phyloP scores from a whole-genome alignment of 176 grass and related monocot species.

The Tuctoria greenei region DNA sequence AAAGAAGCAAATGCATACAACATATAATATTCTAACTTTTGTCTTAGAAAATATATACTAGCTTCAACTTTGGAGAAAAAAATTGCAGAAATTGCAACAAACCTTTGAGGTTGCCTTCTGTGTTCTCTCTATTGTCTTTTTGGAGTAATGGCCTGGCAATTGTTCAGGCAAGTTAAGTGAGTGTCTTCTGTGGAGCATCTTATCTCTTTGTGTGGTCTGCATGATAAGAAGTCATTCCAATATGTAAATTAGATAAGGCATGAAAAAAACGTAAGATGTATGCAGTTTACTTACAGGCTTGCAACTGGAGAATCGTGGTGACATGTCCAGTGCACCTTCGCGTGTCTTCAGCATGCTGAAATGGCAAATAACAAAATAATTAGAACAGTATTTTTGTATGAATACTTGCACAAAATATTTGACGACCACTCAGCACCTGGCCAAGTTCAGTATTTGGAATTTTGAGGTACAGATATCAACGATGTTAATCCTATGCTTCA shows the following conservation, averaged over 20 bases:
- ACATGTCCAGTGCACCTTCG: conserved; percentile 51
- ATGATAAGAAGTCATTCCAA: not conserved
- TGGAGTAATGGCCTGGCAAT: conserved; percentile 18
- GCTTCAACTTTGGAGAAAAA: not conserved
- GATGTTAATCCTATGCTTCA: not conserved
- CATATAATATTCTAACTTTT: not conserved
- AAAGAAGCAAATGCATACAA: not conserved
- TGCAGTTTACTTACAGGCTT: conserved; percentile 59
- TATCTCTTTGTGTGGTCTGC: conserved; percentile 45
- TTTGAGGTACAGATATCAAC: not conserved
- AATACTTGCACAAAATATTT: not conserved
- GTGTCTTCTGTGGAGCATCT: conserved; percentile 44
- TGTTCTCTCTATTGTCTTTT: conserved; percentile 30
- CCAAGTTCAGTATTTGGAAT: not conserved
- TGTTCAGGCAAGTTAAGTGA: conserved; percentile 55
- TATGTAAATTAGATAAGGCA: not conserved
- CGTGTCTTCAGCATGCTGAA: conserved; percentile 44
- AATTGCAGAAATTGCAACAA: not conserved
- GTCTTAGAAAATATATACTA: not conserved
- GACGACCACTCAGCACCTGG: not conserved
- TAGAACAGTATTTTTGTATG: not conserved
- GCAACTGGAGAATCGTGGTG: conserved; percentile 61
- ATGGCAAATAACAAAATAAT: conserved; percentile 16
- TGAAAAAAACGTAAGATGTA: not conserved
- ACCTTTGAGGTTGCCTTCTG: conserved; percentile 50